Base-by-base conservation (phyloP, 73 alveolate species). In the Diophrys sp. region DNA sequence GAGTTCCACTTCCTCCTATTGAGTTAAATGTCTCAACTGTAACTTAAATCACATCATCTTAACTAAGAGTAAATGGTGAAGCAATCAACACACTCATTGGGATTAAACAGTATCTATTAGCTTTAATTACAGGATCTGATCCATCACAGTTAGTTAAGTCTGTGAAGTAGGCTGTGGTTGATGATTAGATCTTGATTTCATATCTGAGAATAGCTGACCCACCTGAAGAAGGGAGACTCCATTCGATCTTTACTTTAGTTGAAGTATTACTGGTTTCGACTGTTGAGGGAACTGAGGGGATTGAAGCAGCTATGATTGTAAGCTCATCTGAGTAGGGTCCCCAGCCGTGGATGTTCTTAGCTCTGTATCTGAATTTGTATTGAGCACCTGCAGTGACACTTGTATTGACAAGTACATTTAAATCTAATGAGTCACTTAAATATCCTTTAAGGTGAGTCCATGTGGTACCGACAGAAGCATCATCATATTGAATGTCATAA, bases 351-450 rank as follows among this genome's bases (percentile, higher is more conserved):
- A 55, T 57, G 53, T 85, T 85, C 31, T 75, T 44, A n/a, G 67
- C 88, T 71, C 93, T 71, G 72, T 79, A 85, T 66, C 87, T 85
- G 67, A 80, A 72, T 70, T 24, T 44, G 77, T 88, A 88, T 44
- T 29, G 67, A 29, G 81, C 77, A 30, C 87, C 90, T 8, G 23
- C 79, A 29, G 29, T 33, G 32, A 79, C 77, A 56, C 28, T 72
- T 26, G 54, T 33, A 25, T 31, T 69, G 34, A 55, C 55, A 26
- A 33, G 25, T 66, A 14, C 14, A 34, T 68, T 73, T 31, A 32
- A 29, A 54, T 34, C 56, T 14, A 25, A 23, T 23, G 26, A 62
- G n/a, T 14, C 33, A 14, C 14, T 14, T 62, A 25, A 23, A 14
- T 23, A 62, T 5, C 72, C 72, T 23, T 23, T 14, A 11, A 62